Conservation (phyloP, 805 yeast species). For the Candida dajiaensis region DNA sequence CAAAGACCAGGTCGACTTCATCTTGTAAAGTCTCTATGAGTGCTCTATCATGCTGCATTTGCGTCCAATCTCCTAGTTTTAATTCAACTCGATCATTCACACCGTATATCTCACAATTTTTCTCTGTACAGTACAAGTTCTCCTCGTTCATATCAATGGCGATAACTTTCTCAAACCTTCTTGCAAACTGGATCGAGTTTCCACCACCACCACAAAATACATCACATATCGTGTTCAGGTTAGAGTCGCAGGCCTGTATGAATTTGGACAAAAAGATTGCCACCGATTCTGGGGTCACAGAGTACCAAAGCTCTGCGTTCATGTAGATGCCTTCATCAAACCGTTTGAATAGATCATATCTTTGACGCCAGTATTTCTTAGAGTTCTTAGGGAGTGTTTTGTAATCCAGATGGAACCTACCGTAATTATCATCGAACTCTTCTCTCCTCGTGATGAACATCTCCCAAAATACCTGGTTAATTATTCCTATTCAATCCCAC, state of each 20-base stretch:
- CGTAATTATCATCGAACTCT: neutral
- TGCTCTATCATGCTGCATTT: conserved; percentile 14
- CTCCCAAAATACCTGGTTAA: no score
- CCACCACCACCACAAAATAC: conserved; percentile 89
- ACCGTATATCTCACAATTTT: conserved; percentile 62
- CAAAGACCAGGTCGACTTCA: conserved; percentile 49
- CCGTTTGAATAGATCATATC: conserved; percentile 54
- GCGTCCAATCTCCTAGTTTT: conserved; percentile 41
- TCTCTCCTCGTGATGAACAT: neutral
- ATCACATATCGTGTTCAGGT: conserved; percentile 47
- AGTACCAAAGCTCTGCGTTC: conserved; percentile 74
- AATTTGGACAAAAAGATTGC: conserved; percentile 57
- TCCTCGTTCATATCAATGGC: conserved; percentile 58
- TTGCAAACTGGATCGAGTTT: conserved; percentile 71
- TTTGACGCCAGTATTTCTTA: conserved; percentile 45
- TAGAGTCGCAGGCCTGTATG: conserved; percentile 44
- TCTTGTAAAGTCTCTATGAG: conserved; percentile 3
- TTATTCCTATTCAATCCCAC: no score
- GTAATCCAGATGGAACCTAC: neutral
- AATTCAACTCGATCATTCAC: conserved; percentile 46
- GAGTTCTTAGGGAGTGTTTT: conserved; percentile 16
- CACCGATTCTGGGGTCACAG: conserved; percentile 78
- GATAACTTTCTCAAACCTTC: conserved; percentile 45
- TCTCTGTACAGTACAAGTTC: conserved; percentile 59
- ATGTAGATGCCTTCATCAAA: conserved; percentile 66